Evolutionary conservation across 106 monocot species (phyloP).

Genomic region (Dioscorea dumetorum): DNA sequence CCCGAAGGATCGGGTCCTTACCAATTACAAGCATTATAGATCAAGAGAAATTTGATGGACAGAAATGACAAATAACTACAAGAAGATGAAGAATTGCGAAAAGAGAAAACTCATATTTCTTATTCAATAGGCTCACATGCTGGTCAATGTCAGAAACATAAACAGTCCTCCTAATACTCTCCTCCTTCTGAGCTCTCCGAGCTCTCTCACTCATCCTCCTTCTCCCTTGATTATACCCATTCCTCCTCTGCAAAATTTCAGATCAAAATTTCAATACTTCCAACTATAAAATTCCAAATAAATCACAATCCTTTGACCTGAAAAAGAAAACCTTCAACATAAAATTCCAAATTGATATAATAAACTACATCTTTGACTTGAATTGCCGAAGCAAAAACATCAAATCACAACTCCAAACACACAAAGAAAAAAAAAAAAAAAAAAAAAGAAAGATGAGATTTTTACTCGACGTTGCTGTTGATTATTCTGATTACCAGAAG

Average conservation of each 20-base stretch:
- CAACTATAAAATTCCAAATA: slow-evolving; percentile 1
- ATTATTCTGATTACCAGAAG: slow-evolving; percentile 32
- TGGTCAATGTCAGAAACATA: slow-evolving; percentile 79
- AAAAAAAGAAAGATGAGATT: not conserved
- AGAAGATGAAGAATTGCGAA: too few species aligned
- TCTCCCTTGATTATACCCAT: slow-evolving; percentile 38
- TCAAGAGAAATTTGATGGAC: not conserved
- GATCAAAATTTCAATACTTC: not conserved
- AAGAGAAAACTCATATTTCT: not conserved
- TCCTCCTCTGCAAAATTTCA: slow-evolving; percentile 49
- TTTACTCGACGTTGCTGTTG: slow-evolving; percentile 56
- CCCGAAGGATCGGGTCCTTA: not conserved
- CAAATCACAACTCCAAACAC: not conserved
- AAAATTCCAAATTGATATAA: not conserved
- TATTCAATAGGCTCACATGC: slow-evolving; percentile 23
- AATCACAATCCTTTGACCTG: not conserved
- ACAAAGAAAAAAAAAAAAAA: not conserved
- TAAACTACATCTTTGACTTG: not conserved
- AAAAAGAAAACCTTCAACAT: not conserved
- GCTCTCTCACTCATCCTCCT: slow-evolving; percentile 54
- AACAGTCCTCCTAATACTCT: slow-evolving; percentile 57
- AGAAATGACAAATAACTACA: not conserved
- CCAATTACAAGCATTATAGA: not conserved
- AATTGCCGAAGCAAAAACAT: not conserved
- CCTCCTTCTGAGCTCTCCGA: slow-evolving; percentile 49